Conservation (phyloP, 768 basidiomycete genomes). For the Boletus rufocinnamomeus region DNA sequence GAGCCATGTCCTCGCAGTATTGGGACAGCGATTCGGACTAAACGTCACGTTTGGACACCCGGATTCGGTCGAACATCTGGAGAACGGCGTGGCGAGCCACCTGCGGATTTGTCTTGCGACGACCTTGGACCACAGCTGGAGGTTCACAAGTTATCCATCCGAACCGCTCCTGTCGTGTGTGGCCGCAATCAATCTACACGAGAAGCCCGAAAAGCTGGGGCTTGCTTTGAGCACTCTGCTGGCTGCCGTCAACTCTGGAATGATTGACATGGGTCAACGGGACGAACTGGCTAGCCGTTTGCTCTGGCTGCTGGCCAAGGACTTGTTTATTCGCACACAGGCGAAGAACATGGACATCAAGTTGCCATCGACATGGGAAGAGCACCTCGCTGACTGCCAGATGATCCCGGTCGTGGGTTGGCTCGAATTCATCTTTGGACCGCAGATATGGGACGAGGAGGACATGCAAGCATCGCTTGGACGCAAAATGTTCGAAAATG, state of each 20-base stretch:
- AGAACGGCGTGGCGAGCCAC: no score
- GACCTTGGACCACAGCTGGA: no score
- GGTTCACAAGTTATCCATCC: no score
- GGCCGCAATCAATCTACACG: no score
- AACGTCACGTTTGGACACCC: no score
- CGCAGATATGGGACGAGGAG: neutral
- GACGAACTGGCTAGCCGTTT: neutral
- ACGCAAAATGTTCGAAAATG: neutral
- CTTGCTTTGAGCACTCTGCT: neutral
- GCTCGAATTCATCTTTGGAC: neutral
- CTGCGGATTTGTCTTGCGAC: no score
- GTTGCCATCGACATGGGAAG: neutral
- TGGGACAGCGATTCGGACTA: no score
- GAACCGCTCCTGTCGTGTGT: no score
- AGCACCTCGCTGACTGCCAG: neutral
- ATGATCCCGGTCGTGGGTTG: neutral
- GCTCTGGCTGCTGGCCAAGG: neutral
- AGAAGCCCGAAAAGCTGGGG: neutral
- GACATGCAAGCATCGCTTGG: neutral
- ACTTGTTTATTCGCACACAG: neutral
- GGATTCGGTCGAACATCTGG: no score
- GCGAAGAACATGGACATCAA: neutral
- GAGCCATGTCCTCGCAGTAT: no score
- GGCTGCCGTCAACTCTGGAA: neutral
- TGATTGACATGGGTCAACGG: neutral